phyloP scores from a whole-genome alignment of 208 protist species.

The Crithidia sp. region DNA sequence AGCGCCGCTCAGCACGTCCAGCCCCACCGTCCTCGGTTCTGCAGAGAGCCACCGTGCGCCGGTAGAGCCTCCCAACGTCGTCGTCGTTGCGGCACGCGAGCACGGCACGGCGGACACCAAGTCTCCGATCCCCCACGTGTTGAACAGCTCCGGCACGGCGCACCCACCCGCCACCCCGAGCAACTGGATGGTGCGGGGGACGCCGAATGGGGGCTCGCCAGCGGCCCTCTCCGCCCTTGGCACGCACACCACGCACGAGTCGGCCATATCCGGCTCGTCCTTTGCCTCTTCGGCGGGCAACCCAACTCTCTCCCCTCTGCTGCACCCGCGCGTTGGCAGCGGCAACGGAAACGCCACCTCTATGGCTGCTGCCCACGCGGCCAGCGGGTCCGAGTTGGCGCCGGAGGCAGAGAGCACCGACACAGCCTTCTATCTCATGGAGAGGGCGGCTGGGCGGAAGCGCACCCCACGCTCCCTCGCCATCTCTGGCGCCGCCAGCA shows the following conservation, averaged over 20 bases:
- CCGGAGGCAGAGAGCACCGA: neutral
- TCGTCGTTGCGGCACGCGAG: neutral
- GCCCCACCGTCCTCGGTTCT: neutral
- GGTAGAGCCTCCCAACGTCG: no score
- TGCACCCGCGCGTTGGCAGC: neutral
- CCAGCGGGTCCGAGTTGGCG: neutral
- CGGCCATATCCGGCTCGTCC: slow-evolving; percentile 2
- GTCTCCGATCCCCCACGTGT: slow-evolving; percentile 3
- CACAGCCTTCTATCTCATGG: slow-evolving; percentile 4
- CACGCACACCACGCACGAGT: neutral
- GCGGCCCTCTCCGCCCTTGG: neutral
- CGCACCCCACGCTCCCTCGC: slow-evolving; percentile 12
- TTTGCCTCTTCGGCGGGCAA: slow-evolving; percentile 20
- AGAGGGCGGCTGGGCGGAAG: slow-evolving; percentile 13
- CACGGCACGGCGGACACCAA: neutral
- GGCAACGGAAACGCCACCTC: neutral
- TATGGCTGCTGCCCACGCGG: neutral
- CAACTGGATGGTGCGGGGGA: slow-evolving; percentile 19
- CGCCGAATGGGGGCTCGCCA: neutral
- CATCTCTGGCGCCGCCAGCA: slow-evolving; percentile 1
- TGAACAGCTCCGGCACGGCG: neutral
- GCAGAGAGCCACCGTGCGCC: no score
- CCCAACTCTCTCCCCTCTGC: slow-evolving; percentile 11
- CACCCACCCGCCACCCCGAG: slow-evolving; percentile 11
- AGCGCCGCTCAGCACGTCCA: neutral